A percentile compares a stretch with the other conserved stretches of the same genome.
Evolutionary conservation across 805 yeast genomes (phyloP).

Genomic region (Candida piceae): DNA sequence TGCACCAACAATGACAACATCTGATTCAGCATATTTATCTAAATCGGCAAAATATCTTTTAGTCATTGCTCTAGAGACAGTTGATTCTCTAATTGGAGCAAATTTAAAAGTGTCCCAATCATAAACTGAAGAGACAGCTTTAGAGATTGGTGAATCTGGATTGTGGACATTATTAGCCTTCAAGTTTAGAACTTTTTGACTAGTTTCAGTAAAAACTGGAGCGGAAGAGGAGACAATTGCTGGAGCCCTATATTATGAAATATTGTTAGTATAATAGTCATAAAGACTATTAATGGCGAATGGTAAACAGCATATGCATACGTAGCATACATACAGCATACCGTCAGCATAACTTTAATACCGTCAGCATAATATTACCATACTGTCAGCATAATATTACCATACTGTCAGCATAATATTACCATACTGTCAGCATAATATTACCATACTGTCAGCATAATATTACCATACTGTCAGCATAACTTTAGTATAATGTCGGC

Average conservation of each 20-base stretch:
- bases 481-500: too few relatives aligned
- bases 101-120: conserved; percentile 69
- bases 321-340: too few relatives aligned
- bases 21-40: conserved; percentile 71
- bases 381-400: too few relatives aligned
- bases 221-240: conserved; percentile 8
- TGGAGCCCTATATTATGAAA: conserved; percentile 17
- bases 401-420: too few relatives aligned
- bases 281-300: not conserved
- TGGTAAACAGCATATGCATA: too few relatives aligned
- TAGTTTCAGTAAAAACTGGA: conserved; percentile 9
- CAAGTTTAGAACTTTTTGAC: conserved; percentile 13
- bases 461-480: too few relatives aligned
- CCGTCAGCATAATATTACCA: too few relatives aligned
- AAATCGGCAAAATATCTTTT: conserved; percentile 65
- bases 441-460: too few relatives aligned
- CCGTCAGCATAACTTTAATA: not conserved
- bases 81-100: conserved; percentile 71
- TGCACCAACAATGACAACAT: conserved; percentile 71
- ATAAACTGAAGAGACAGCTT: conserved; percentile 26
- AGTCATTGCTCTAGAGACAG: conserved; percentile 79
- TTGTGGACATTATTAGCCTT: conserved; percentile 21
- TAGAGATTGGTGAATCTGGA: conserved; percentile 23
- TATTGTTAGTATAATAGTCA: not conserved
- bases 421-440: too few relatives aligned